phyloP scores from a whole-genome alignment of 306 rosid species.

The Sesbania bispinosa region DNA sequence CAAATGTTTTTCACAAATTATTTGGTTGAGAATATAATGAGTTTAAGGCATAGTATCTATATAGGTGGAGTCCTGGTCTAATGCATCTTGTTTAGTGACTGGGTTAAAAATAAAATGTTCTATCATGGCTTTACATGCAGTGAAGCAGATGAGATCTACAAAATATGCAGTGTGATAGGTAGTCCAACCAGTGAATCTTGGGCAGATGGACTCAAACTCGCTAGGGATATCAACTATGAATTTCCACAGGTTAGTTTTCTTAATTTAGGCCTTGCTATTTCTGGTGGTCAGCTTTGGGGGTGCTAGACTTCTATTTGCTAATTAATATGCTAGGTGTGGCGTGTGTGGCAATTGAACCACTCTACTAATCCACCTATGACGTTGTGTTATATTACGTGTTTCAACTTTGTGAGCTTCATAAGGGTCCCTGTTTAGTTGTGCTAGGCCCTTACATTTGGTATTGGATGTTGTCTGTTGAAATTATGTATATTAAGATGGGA shows the following conservation, averaged over 20 bases:
- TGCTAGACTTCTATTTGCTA: background rate
- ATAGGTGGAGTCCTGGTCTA: background rate
- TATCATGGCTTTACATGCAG: constrained; percentile 43
- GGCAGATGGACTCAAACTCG: constrained; percentile 82
- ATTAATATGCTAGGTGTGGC: background rate
- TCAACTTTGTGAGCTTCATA: background rate
- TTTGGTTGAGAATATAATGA: background rate
- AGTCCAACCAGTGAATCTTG: constrained; percentile 80
- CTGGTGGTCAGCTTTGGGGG: background rate
- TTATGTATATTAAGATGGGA: background rate
- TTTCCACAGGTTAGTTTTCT: constrained; percentile 69
- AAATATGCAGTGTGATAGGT: constrained; percentile 89
- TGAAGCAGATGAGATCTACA: constrained; percentile 87
- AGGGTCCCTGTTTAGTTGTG: background rate
- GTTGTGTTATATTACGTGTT: background rate
- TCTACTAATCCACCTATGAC: background rate
- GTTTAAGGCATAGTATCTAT: background rate
- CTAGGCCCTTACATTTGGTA: background rate
- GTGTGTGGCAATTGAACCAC: background rate
- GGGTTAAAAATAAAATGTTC: background rate
- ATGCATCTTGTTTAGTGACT: background rate
- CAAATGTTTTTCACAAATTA: background rate
- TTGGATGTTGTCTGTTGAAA: background rate
- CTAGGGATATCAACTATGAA: constrained; percentile 82
- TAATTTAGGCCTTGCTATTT: background rate